Percentiles rank a stretch among this genome's conserved stretches.
phyloP scores from a whole-genome alignment of 805 yeast genomes.

The Candida tammaniensis region DNA sequence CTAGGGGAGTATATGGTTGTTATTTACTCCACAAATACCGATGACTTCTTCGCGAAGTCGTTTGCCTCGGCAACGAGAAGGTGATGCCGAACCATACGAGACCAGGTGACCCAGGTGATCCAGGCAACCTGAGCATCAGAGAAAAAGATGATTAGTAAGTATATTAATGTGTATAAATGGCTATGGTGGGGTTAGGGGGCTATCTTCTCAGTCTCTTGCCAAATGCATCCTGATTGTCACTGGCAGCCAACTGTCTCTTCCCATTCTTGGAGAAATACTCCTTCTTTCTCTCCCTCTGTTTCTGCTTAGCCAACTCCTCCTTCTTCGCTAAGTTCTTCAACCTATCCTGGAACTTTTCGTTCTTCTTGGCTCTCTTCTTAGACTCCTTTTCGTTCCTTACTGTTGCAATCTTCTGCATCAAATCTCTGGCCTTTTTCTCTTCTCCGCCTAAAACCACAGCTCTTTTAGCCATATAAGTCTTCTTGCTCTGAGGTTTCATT shows the following conservation, averaged over 20 bases:
- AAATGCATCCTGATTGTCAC: constrained; percentile 29
- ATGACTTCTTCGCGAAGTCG: no score
- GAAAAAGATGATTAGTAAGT: no score
- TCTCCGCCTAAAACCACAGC: constrained; percentile 93
- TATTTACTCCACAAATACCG: no score
- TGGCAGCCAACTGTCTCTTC: constrained; percentile 48
- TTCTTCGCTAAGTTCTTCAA: constrained; percentile 72
- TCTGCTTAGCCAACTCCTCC: constrained; percentile 67
- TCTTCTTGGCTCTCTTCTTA: constrained; percentile 70
- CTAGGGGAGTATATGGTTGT: no score
- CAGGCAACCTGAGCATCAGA: no score
- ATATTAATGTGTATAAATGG: no score
- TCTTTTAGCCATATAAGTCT: constrained; percentile 79
- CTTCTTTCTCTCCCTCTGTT: constrained; percentile 81
- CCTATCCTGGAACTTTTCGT: constrained; percentile 70
- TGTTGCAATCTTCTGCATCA: constrained; percentile 84
- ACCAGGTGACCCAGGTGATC: no score
- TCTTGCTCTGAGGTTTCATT: constrained; percentile 84
- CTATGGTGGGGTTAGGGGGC: no score
- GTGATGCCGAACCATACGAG: no score
- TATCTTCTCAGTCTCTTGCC: constrained; percentile 31
- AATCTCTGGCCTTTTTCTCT: constrained; percentile 87
- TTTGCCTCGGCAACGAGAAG: no score
- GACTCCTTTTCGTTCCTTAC: constrained; percentile 81
- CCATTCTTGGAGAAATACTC: constrained; percentile 76